A percentile compares a stretch with the other conserved stretches of the same genome.
Evolutionary conservation across 2,329 filamentous ascomycete species (phyloP).

Genomic region (Fusarium sp.): DNA sequence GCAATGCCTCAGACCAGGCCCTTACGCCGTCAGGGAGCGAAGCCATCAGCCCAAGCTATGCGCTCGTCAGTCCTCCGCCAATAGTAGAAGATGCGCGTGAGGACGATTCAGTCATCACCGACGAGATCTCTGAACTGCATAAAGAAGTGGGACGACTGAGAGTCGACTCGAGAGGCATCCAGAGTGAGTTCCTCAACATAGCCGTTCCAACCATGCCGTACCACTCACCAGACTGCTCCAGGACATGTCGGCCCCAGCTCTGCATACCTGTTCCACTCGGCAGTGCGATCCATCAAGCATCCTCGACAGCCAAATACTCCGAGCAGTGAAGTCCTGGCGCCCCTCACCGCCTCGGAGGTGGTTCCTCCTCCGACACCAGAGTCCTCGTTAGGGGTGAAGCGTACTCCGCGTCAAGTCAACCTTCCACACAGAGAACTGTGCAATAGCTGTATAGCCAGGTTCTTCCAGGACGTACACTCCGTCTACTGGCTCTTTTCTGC

Average conservation of each 20-base stretch:
- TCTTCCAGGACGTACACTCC: conserved; percentile 24
- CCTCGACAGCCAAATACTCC: conserved; percentile 16
- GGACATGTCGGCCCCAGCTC: conserved; percentile 22
- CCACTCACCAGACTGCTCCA: not conserved
- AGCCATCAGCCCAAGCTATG: not conserved
- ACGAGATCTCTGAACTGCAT: conserved; percentile 14
- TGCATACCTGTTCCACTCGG: conserved; percentile 23
- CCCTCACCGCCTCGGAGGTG: conserved; percentile 17
- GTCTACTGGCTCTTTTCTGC: conserved; percentile 30
- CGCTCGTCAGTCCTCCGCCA: not conserved
- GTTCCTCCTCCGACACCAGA: conserved; percentile 25
- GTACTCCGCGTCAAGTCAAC: conserved; percentile 18
- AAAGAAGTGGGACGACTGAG: conserved; percentile 14
- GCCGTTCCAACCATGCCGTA: not conserved
- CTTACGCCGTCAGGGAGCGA: conserved; percentile 11
- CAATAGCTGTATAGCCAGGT: conserved; percentile 15
- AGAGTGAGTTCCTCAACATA: conserved; percentile 4
- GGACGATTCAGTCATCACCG: conserved; percentile 1
- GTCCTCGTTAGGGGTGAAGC: conserved; percentile 14
- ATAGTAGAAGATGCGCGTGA: not conserved
- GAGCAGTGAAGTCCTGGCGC: conserved; percentile 20
- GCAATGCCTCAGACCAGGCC: not conserved
- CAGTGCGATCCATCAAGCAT: conserved; percentile 18
- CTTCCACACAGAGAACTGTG: conserved; percentile 19
- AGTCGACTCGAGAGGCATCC: conserved; percentile 18